Conservation (phyloP, 2,329 filamentous ascomycete genomes). For the Plenodomus tracheiphilus region DNA sequence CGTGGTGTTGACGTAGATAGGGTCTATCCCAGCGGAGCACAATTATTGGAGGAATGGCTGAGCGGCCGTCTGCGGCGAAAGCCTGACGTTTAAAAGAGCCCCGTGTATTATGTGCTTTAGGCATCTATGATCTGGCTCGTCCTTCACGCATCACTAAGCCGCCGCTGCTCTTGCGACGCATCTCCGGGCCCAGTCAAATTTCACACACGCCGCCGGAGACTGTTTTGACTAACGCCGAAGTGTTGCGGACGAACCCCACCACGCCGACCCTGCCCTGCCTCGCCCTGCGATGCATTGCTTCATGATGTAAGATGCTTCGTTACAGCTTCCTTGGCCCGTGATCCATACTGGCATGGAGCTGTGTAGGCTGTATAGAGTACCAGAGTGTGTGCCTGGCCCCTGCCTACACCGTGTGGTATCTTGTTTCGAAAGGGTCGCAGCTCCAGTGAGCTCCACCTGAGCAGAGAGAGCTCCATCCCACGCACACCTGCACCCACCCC, state of each 20-base stretch:
- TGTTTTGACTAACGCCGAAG: slow-evolving; percentile 36
- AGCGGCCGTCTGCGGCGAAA: slow-evolving; percentile 15
- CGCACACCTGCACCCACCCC: slow-evolving; percentile 22
- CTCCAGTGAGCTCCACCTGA: slow-evolving; percentile 6
- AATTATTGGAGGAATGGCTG: slow-evolving; percentile 19
- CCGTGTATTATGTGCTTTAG: slow-evolving; percentile 16
- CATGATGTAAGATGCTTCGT: background rate
- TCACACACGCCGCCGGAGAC: slow-evolving; percentile 28
- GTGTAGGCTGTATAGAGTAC: too few species aligned
- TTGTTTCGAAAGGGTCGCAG: slow-evolving; percentile 25
- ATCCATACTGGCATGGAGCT: too few species aligned
- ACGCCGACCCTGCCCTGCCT: slow-evolving; percentile 10
- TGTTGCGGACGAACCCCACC: slow-evolving; percentile 32
- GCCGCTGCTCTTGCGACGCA: slow-evolving; percentile 34
- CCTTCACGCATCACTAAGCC: slow-evolving; percentile 42
- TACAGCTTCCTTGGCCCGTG: background rate
- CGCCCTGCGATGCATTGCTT: slow-evolving; percentile 1
- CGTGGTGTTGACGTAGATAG: slow-evolving; percentile 38
- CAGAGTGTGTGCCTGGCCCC: too few species aligned
- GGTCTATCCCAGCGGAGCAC: background rate
- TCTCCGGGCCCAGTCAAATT: slow-evolving; percentile 34
- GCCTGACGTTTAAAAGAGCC: slow-evolving; percentile 22
- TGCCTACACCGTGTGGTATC: slow-evolving; percentile 4
- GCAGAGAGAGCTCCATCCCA: slow-evolving; percentile 5
- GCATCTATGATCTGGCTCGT: slow-evolving; percentile 29